Percentiles rank a stretch among this genome's conserved stretches.
phyloP scores from a whole-genome alignment of 805 yeast species.

The Nakazawaea ishiwadae region DNA sequence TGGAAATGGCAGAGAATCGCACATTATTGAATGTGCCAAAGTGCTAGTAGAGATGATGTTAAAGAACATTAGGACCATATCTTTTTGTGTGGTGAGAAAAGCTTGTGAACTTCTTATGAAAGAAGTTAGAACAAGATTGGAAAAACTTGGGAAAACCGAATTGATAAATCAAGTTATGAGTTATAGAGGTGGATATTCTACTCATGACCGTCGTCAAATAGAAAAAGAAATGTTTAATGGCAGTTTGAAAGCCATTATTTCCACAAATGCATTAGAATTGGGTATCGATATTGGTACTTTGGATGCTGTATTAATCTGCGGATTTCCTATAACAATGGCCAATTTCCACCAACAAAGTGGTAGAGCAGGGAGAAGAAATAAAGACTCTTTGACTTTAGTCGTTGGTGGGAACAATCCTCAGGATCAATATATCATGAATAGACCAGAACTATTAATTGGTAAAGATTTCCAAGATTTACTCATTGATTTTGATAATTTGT shows the following conservation, averaged over 20 bases:
- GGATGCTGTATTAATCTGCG: conserved; percentile 89
- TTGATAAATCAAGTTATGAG: conserved; percentile 72
- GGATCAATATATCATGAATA: conserved; percentile 76
- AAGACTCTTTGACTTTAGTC: conserved; percentile 79
- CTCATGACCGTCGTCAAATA: conserved; percentile 78
- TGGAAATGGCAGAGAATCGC: conserved; percentile 57
- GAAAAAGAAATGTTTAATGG: conserved; percentile 92
- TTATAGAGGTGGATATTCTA: conserved; percentile 92
- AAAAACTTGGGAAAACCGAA: conserved; percentile 38
- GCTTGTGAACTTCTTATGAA: conserved; percentile 87
- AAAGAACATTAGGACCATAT: conserved; percentile 71
- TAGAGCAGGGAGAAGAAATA: conserved; percentile 87
- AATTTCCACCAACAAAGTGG: conserved; percentile 96
- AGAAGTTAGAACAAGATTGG: conserved; percentile 59
- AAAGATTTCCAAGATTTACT: conserved; percentile 53
- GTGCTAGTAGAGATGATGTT: conserved; percentile 62
- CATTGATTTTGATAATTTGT: conserved; percentile 53
- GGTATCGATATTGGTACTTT: conserved; percentile 94
- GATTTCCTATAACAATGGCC: conserved; percentile 84
- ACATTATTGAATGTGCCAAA: conserved; percentile 72
- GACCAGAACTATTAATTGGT: conserved; percentile 56
- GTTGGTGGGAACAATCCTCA: conserved; percentile 82
- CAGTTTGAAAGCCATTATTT: conserved; percentile 75
- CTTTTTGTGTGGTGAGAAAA: conserved; percentile 82
- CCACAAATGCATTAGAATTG: conserved; percentile 92